Percentiles rank a stretch among this genome's conserved stretches.
phyloP scores from a whole-genome alignment of 192 early-diverging fungal species.

The Coemansia sp. region DNA sequence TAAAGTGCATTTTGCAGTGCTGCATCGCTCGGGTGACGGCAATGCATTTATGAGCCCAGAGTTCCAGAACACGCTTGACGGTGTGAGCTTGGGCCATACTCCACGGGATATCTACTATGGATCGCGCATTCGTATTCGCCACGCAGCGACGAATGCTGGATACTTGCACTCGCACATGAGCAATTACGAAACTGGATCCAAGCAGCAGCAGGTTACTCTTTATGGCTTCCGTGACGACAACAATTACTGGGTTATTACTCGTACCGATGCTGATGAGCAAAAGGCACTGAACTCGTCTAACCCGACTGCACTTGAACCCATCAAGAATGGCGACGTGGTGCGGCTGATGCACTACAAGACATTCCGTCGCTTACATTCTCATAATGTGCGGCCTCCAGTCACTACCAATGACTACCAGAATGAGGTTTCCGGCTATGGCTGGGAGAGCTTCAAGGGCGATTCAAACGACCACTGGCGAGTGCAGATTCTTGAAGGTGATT shows the following conservation, averaged over 20 bases:
- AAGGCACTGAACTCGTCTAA: constrained; percentile 36
- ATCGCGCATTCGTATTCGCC: constrained; percentile 45
- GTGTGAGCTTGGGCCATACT: constrained; percentile 53
- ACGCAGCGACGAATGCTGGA: constrained; percentile 51
- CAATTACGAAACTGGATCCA: constrained; percentile 61
- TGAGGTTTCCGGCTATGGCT: constrained; percentile 73
- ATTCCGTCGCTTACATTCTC: constrained; percentile 66
- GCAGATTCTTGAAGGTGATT: constrained; percentile 65
- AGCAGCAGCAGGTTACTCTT: constrained; percentile 79
- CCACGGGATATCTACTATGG: constrained; percentile 55
- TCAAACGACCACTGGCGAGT: constrained; percentile 91
- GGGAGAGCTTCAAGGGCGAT: constrained; percentile 73
- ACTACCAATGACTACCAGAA: constrained; percentile 72
- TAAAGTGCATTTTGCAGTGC: constrained; percentile 82
- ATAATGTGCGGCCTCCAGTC: constrained; percentile 65
- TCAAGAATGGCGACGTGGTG: constrained; percentile 72
- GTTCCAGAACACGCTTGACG: constrained; percentile 81
- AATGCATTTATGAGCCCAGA: constrained; percentile 87
- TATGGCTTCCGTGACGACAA: constrained; percentile 83
- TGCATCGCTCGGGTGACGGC: constrained; percentile 79
- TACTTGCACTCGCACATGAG: constrained; percentile 64
- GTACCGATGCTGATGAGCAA: constrained; percentile 31
- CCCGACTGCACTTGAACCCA: constrained; percentile 33
- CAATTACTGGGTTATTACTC: constrained; percentile 70
- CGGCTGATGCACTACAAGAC: constrained; percentile 70